Evolutionary conservation across 129 eudicot species (phyloP), one percentile per base, ranked within the genome.

Genomic region (Helianthus tuberosus): DNA sequence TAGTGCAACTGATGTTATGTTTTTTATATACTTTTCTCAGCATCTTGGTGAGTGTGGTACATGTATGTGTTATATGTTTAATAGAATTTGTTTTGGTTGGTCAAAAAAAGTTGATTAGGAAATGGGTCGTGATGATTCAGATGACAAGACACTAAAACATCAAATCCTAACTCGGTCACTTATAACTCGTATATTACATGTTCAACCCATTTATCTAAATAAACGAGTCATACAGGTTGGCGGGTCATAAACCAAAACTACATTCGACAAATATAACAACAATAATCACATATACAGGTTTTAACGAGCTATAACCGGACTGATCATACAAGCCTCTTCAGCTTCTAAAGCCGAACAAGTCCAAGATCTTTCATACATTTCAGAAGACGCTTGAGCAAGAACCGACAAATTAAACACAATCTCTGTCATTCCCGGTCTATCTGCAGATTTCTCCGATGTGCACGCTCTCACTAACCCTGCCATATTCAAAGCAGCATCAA

Each of bases 371-470:
- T 83, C 91, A 55, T 79, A 77, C 80, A 79, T 82, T 61, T 87
- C 86, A 29, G 83, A 62, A 44, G 86, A 76, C 36, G 93, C 79
- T 59, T 87, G 96, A 70, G 81, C 73, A 17, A 85, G 89, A 65
- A 90, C 85, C n/a, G 89, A 79, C 5, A 90, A 78, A 77, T 75
- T 90, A 79, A 90, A 87, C 64, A 87, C 96, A 6, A 87, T 84
- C 52, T 90, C 93, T 0, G 82, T 73, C 91, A 90, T 87, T 75
- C 82, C 83, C 7, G 96, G 96, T 64, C 96, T 83, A 57, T 83
- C 86, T 44, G 84, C 77, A 0, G 89, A 77, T 66, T 83, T 85
- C 73, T 90, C 96, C 4, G 93, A 79, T 35, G 93, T 90, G 74
- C 96, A 90, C 5, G 89, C 93, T 38, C 83, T 73, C 10, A 87